Conservation (phyloP, 768 basidiomycete genomes). For the Serendipita sp. region DNA sequence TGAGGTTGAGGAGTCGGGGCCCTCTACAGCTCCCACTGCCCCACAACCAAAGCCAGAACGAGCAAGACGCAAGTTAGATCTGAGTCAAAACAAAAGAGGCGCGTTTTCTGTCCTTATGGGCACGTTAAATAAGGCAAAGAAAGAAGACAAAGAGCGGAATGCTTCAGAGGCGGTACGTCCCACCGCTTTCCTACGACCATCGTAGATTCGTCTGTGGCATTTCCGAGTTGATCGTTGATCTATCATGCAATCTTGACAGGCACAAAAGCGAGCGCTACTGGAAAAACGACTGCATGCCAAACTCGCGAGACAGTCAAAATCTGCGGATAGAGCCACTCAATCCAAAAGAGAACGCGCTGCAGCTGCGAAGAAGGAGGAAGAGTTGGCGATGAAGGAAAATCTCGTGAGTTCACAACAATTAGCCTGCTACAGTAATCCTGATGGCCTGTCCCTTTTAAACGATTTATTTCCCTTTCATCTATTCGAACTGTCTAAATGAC, state of each 20-base stretch:
- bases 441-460: background rate
- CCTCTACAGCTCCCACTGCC: background rate
- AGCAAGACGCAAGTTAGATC: background rate
- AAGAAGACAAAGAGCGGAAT: conserved; percentile 68
- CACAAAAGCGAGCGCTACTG: conserved; percentile 68
- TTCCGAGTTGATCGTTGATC: conserved; percentile 3
- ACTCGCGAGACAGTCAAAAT: conserved; percentile 70
- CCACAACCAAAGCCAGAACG: background rate
- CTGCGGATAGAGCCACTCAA: conserved; percentile 73
- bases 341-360: conserved; percentile 66
- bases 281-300: conserved; percentile 77
- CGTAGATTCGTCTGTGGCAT: background rate
- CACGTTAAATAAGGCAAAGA: conserved; percentile 76
- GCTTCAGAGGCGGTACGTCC: conserved; percentile 63
- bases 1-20: background rate
- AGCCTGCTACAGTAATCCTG: background rate
- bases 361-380: conserved; percentile 70
- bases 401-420: conserved; percentile 37
- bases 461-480: background rate
- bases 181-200: background rate
- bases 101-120: conserved; percentile 66
- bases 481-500: no score
- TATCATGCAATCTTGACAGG: conserved; percentile 28
- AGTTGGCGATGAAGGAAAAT: conserved; percentile 64
- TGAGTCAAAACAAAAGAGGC: conserved; percentile 1